phyloP scores from a whole-genome alignment of 2,329 filamentous ascomycete species.

The Bipolaris zeicola region DNA sequence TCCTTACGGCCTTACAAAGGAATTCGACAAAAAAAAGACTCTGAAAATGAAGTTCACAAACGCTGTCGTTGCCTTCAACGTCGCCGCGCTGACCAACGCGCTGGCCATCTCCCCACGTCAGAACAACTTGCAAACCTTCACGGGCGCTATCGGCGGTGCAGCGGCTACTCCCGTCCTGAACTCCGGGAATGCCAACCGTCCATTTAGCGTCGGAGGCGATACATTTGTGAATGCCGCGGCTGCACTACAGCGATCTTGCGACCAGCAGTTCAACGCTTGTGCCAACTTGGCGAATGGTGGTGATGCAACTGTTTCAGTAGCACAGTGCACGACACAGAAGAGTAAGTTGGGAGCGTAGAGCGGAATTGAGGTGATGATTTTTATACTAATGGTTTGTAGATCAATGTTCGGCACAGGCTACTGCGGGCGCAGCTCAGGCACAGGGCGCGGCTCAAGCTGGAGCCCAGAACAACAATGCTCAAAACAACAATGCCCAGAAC shows the following conservation, averaged over 20 bases:
- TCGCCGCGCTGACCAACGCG: slow-evolving; percentile 24
- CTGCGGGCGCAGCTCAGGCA: background rate
- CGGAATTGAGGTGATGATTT: background rate
- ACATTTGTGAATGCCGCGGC: slow-evolving; percentile 61
- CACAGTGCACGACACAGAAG: slow-evolving; percentile 64
- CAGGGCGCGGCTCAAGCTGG: background rate
- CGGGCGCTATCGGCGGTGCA: slow-evolving; percentile 58
- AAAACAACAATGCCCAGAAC: background rate
- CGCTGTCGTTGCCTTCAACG: slow-evolving; percentile 23
- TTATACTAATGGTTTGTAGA: slow-evolving; percentile 1
- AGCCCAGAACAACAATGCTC: background rate
- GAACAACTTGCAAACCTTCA: slow-evolving; percentile 46
- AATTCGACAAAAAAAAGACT: background rate
- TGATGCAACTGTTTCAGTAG: slow-evolving; percentile 48
- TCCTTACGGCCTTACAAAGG: background rate
- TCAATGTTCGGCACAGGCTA: slow-evolving; percentile 4
- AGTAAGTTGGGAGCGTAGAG: slow-evolving; percentile 18
- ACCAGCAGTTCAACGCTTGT: slow-evolving; percentile 68
- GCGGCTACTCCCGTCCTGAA: slow-evolving; percentile 59
- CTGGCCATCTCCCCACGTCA: slow-evolving; percentile 30
- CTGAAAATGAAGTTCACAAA: slow-evolving; percentile 34
- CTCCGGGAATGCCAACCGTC: slow-evolving; percentile 56
- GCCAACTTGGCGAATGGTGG: slow-evolving; percentile 62
- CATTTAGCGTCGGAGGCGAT: slow-evolving; percentile 38
- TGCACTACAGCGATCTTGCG: slow-evolving; percentile 66